Percentiles rank a stretch among this genome's conserved stretches.
These are phyloP conservation scores for Urochloa ruziziensis DNA, from an alignment of 176 grass and related monocot species.

Conservation along the genomic window DNA sequence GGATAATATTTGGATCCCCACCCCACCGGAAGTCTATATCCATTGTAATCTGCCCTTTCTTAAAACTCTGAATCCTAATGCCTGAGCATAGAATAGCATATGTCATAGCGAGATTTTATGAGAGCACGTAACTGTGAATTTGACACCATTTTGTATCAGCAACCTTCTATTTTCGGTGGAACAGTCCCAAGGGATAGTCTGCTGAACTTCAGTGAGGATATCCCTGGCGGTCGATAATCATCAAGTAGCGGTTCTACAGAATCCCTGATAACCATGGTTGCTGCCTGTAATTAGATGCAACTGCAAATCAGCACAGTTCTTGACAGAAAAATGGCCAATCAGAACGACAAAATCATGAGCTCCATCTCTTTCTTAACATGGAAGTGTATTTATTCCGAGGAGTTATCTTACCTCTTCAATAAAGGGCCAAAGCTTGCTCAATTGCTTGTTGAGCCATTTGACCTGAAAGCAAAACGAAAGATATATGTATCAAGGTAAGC, in stretches of 20 bases:
- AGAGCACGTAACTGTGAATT: background rate
- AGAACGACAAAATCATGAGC: background rate
- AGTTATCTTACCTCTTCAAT: slow-evolving; percentile 60
- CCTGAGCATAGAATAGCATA: slow-evolving; percentile 46
- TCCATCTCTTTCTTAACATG: background rate
- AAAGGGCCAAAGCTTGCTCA: slow-evolving; percentile 95
- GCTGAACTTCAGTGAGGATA: slow-evolving; percentile 93
- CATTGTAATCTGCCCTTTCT: slow-evolving; percentile 91
- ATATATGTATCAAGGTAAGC: background rate
- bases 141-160: background rate
- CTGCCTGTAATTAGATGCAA: slow-evolving; percentile 57
- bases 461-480: slow-evolving; percentile 56
- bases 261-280: slow-evolving; percentile 90
- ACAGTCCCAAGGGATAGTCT: slow-evolving; percentile 85
- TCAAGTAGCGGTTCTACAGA: slow-evolving; percentile 92
- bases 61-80: slow-evolving; percentile 78
- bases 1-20: slow-evolving; percentile 86
- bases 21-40: slow-evolving; percentile 94
- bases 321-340: background rate
- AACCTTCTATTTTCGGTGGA: slow-evolving; percentile 96
- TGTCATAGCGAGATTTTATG: background rate
- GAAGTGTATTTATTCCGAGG: background rate
- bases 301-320: background rate
- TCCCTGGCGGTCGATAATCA: slow-evolving; percentile 76
- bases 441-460: slow-evolving; percentile 89